Conservation (phyloP, 495 filamentous ascomycete genomes). For the Platismatia glauca region DNA sequence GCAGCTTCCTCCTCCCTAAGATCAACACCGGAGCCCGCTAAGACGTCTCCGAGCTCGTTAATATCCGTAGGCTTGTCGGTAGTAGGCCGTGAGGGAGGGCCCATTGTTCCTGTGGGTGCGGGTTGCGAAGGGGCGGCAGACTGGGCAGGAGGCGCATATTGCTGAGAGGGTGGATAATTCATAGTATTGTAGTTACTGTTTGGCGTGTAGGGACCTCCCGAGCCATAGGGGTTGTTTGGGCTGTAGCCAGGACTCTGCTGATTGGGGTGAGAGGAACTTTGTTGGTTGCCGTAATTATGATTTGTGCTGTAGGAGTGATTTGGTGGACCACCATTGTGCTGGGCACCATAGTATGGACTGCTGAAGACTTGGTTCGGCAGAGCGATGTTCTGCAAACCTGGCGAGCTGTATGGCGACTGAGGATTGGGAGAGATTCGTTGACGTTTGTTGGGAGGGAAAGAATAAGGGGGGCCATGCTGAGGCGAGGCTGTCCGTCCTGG, state of each 20-base stretch:
- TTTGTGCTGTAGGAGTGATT: constrained; percentile 25
- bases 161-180: constrained; percentile 11
- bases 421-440: constrained; percentile 61
- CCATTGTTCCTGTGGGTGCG: constrained; percentile 55
- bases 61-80: constrained; percentile 57
- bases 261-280: constrained; percentile 23
- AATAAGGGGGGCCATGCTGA: constrained; percentile 34
- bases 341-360: constrained; percentile 24
- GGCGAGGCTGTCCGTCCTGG: constrained; percentile 47
- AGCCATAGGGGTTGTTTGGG: constrained; percentile 14
- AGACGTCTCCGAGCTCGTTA: constrained; percentile 64
- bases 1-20: constrained; percentile 72
- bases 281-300: constrained; percentile 25
- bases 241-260: constrained; percentile 22
- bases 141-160: background rate
- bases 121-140: constrained; percentile 14
- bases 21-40: constrained; percentile 73
- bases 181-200: constrained; percentile 17
- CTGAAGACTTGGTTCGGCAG: constrained; percentile 25
- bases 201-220: constrained; percentile 6
- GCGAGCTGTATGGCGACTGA: constrained; percentile 42
- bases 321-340: constrained; percentile 20
- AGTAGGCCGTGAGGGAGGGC: constrained; percentile 65
- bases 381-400: constrained; percentile 39
- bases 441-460: constrained; percentile 54